These are phyloP conservation scores for Tolypocladium tropicale DNA, from an alignment of 2,329 filamentous ascomycete genomes.

Conservation along the genomic window DNA sequence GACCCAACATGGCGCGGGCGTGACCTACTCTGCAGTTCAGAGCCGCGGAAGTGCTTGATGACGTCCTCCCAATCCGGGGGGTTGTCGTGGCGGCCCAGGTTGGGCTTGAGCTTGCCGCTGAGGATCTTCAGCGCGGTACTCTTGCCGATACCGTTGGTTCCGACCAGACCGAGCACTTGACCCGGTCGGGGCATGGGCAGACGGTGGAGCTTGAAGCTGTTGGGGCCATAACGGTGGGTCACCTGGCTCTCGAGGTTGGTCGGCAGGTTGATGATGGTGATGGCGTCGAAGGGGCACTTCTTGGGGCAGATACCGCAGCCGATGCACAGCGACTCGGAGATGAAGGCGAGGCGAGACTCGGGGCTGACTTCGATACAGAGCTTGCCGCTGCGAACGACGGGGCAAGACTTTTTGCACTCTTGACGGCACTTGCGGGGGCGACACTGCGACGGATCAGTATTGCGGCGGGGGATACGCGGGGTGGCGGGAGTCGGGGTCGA, in stretches of 20 bases:
- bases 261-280: conserved; percentile 99
- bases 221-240: conserved; percentile 96
- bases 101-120: conserved; percentile 96
- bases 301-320: conserved; percentile 99
- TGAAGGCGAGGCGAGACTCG: conserved; percentile 91
- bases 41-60: conserved; percentile 94
- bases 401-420: conserved; percentile 98
- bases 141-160: conserved; percentile 99
- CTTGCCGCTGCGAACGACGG: conserved; percentile 94
- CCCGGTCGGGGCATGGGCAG: conserved; percentile 92
- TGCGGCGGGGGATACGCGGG: conserved; percentile 15
- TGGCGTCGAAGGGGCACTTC: conserved; percentile 97
- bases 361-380: conserved; percentile 89
- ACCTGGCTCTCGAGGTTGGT: conserved; percentile 98
- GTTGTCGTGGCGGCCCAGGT: conserved; percentile 89
- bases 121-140: conserved; percentile 99
- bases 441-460: conserved; percentile 21
- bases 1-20: neutral
- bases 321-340: conserved; percentile 91
- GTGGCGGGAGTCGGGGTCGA: conserved; percentile 5
- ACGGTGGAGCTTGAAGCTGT: conserved; percentile 98
- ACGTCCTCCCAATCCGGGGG: conserved; percentile 99
- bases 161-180: conserved; percentile 90
- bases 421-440: conserved; percentile 72
- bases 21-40: conserved; percentile 81